Evolutionary conservation across 768 basidiomycete species (phyloP).

Genomic region (Pleurotus giganteus): DNA sequence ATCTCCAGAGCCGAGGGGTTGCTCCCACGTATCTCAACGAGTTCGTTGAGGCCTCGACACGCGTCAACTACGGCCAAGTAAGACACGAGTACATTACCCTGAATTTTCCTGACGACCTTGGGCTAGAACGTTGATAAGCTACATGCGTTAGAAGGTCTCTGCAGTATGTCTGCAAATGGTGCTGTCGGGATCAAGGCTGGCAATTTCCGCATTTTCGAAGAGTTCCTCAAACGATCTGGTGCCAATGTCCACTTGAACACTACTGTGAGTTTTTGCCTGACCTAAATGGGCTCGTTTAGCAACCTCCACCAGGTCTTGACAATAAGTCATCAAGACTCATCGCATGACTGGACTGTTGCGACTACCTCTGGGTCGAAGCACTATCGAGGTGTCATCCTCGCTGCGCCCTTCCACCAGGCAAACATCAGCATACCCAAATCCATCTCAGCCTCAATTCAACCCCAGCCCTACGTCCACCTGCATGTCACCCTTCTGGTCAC

Average conservation of each 20-base stretch:
- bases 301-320: slow-evolving; percentile 42
- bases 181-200: slow-evolving; percentile 72
- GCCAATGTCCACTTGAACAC: slow-evolving; percentile 74
- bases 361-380: slow-evolving; percentile 42
- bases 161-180: slow-evolving; percentile 68
- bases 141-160: slow-evolving; percentile 73
- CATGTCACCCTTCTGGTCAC: slow-evolving; percentile 92
- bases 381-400: slow-evolving; percentile 80
- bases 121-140: slow-evolving; percentile 63
- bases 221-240: slow-evolving; percentile 68
- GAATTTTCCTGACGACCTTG: slow-evolving; percentile 1
- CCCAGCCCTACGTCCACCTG: slow-evolving; percentile 77
- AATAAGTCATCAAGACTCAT: slow-evolving; percentile 42
- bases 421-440: slow-evolving; percentile 50
- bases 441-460: slow-evolving; percentile 52
- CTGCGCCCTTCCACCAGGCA: slow-evolving; percentile 79
- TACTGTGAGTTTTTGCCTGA: slow-evolving; percentile 40
- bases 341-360: slow-evolving; percentile 52
- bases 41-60: slow-evolving; percentile 74
- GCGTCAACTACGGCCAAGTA: slow-evolving; percentile 85
- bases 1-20: slow-evolving; percentile 54
- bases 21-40: slow-evolving; percentile 62
- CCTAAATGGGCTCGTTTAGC: background rate
- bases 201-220: slow-evolving; percentile 82
- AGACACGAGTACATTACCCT: slow-evolving; percentile 7